phyloP scores from a whole-genome alignment of 2,329 filamentous ascomycete genomes.

The Westerdykella ornata region DNA sequence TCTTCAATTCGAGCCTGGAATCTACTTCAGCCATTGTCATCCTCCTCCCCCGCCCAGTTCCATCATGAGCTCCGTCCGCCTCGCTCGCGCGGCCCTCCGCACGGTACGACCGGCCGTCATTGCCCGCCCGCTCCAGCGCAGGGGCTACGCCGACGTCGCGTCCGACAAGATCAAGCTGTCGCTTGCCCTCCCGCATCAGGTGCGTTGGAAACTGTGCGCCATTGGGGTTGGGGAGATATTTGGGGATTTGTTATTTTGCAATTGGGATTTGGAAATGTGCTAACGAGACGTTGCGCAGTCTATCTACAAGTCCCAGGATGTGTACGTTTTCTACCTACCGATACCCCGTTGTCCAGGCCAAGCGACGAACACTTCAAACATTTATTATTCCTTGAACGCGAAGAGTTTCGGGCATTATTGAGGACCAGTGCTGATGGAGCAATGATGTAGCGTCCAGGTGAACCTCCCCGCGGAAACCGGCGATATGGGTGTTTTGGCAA shows the following conservation, averaged over 20 bases:
- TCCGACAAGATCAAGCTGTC: slow-evolving; percentile 82
- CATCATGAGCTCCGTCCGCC: slow-evolving; percentile 86
- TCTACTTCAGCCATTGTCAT: slow-evolving; percentile 36
- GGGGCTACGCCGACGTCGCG: slow-evolving; percentile 68
- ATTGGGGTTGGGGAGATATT: neutral
- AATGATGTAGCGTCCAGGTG: slow-evolving; percentile 72
- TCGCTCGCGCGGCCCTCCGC: slow-evolving; percentile 84
- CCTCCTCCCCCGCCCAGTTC: slow-evolving; percentile 22
- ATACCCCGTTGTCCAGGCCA: slow-evolving; percentile 21
- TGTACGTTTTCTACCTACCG: slow-evolving; percentile 47
- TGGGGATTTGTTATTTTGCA: neutral
- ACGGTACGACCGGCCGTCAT: slow-evolving; percentile 63
- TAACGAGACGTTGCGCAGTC: slow-evolving; percentile 43
- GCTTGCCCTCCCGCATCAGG: slow-evolving; percentile 95
- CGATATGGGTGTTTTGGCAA: slow-evolving; percentile 98
- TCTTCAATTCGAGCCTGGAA: slow-evolving; percentile 11
- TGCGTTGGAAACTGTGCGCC: slow-evolving; percentile 47
- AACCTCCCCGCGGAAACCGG: slow-evolving; percentile 97
- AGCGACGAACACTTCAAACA: slow-evolving; percentile 8
- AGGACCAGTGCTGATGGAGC: slow-evolving; percentile 15
- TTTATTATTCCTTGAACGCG: neutral
- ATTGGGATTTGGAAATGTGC: slow-evolving; percentile 7
- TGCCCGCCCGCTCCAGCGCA: slow-evolving; percentile 70
- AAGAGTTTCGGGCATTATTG: neutral
- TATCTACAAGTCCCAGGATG: slow-evolving; percentile 64